Evolutionary conservation across 2,329 filamentous ascomycete genomes (phyloP), one percentile per base, ranked within the genome.

Genomic region (Cercospora sesami): DNA sequence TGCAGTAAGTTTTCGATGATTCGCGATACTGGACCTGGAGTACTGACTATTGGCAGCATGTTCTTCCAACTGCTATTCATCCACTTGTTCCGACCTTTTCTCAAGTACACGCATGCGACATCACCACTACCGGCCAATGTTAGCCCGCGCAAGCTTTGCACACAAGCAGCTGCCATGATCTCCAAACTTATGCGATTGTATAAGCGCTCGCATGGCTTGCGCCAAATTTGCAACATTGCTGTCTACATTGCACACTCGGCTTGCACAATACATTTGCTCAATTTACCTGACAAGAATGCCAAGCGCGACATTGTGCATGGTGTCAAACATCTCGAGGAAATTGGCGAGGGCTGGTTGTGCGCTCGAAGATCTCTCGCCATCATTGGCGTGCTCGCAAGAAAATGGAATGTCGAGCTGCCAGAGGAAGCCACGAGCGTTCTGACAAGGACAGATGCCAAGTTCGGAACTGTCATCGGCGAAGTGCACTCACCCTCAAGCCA

Each of bases 41-140:
- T 33, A 58, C 55, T 58, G 31, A 58, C 28, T 16, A 4, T 16
- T 5, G 2, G 3, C 65, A 97, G 94, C 82, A 98, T 98, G 94
- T 97, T 98, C 80, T 97, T 94, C 79, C 94, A 98, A 76, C 86
- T 98, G 0, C 89, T 97, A 58, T 96, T 96, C 77, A 96, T 98
- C 68, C 94, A 98, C 76, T 88, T 98, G 4, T 98, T 97, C 83
- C 89, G 94, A 5, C 94, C 95, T 0, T 98, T 98, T 77, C 85
- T 98, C 61, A 97, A 95, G 79, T 98, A 97, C 77, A 90, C 88
- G 3, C 92, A 91, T 60, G 83, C 87, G 6, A 90, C 89, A 1
- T 97, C 94, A 0, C 94, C 93, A 0, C 85, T 97, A 1, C 94
- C 94, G 3, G 82, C 89, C 1, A 93, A 96, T 74, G 91, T 97